A percentile compares a stretch with the other conserved stretches of the same genome.
These are phyloP conservation scores for Aspergillus sp. DNA, from an alignment of 2,329 filamentous ascomycete species.

Conservation along the genomic window DNA sequence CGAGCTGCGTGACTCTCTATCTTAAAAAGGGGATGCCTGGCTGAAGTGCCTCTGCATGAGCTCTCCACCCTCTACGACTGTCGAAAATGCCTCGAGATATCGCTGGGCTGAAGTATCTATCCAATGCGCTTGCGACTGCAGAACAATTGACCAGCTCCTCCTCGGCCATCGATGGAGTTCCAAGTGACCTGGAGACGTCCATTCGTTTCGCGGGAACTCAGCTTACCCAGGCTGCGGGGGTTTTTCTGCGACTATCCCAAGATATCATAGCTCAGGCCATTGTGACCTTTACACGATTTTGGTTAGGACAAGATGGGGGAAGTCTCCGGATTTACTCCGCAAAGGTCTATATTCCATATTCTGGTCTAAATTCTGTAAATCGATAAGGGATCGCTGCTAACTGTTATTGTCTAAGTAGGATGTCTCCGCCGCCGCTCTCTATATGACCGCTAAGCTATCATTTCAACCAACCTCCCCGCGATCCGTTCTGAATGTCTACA, in stretches of 20 bases:
- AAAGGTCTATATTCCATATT: constrained; percentile 33
- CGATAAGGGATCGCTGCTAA: neutral
- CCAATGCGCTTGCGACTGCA: constrained; percentile 47
- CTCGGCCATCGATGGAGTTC: constrained; percentile 44
- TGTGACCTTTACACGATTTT: constrained; percentile 78
- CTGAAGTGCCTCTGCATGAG: neutral
- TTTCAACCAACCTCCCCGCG: constrained; percentile 72
- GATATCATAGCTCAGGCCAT: constrained; percentile 83
- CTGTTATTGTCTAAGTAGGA: constrained; percentile 53
- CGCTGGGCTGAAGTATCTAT: constrained; percentile 35
- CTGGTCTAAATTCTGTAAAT: neutral
- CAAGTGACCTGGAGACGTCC: constrained; percentile 43
- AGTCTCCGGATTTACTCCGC: constrained; percentile 44
- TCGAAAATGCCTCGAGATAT: constrained; percentile 20
- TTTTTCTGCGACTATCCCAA: constrained; percentile 80
- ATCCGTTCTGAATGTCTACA: constrained; percentile 80
- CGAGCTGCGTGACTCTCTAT: neutral
- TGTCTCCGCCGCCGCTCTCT: constrained; percentile 77
- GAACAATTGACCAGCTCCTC: constrained; percentile 46
- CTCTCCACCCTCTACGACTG: neutral
- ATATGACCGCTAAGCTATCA: constrained; percentile 79
- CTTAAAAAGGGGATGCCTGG: neutral
- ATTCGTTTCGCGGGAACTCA: constrained; percentile 46
- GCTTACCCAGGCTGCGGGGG: constrained; percentile 50
- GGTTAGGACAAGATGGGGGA: constrained; percentile 56